Conservation (phyloP, 2,329 filamentous ascomycete species). For the Cytospora leucostoma region DNA sequence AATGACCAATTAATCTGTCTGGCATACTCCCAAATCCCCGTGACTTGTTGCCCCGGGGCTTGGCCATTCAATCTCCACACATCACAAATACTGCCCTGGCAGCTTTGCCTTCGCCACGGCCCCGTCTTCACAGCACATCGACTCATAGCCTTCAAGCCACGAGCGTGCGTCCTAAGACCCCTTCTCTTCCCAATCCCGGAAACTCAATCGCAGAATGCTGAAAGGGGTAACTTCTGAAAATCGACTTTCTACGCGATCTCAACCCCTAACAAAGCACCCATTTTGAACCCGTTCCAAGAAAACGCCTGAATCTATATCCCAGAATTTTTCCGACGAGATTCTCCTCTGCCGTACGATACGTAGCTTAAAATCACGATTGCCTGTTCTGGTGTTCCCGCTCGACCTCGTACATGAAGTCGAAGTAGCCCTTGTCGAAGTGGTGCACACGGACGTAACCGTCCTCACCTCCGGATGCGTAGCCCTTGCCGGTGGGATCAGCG, state of each 20-base stretch:
- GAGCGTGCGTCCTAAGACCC: constrained; percentile 3
- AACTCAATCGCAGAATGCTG: constrained; percentile 18
- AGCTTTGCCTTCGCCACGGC: neutral
- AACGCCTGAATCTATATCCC: constrained; percentile 29
- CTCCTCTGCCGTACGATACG: constrained; percentile 3
- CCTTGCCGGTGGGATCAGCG: constrained; percentile 84
- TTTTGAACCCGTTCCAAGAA: constrained; percentile 12
- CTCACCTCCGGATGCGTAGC: constrained; percentile 94
- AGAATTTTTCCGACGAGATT: constrained; percentile 21
- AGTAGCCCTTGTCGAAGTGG: constrained; percentile 98
- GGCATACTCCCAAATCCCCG: neutral
- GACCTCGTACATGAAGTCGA: constrained; percentile 98
- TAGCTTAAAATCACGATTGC: constrained; percentile 32
- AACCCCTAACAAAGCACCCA: constrained; percentile 15
- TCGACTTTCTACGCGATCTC: constrained; percentile 13
- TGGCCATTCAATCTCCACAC: neutral
- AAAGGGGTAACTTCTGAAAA: constrained; percentile 8
- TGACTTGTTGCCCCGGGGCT: constrained; percentile 1
- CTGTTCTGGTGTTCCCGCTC: constrained; percentile 74
- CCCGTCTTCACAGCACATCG: neutral
- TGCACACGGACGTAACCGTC: constrained; percentile 98
- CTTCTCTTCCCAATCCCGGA: constrained; percentile 9
- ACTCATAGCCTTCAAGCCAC: neutral
- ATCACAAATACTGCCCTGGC: constrained; percentile 3
- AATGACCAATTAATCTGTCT: constrained; percentile 7